Conservation (phyloP, 2,329 filamentous ascomycete genomes). For the Curvularia verruculosa region DNA sequence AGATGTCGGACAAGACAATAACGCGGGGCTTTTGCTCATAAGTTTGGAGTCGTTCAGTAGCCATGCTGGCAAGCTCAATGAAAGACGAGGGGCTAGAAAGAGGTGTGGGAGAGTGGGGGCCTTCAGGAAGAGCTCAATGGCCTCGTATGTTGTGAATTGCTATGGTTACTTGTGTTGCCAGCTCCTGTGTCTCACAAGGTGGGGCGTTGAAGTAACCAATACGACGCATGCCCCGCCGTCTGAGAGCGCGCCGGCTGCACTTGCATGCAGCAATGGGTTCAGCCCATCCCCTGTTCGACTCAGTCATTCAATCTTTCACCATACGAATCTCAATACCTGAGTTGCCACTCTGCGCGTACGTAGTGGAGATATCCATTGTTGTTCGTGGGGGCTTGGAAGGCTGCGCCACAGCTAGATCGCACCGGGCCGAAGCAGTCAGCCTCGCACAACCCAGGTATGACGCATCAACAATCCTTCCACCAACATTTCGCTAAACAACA, state of each 20-base stretch:
- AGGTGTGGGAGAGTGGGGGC: too few relatives aligned
- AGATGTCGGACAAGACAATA: constrained; percentile 50
- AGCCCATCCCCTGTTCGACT: neutral
- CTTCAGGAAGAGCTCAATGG: constrained; percentile 7
- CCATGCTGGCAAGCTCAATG: constrained; percentile 24
- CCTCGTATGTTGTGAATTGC: constrained; percentile 10
- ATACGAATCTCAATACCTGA: neutral
- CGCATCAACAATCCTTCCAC: constrained; percentile 1
- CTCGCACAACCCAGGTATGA: constrained; percentile 9
- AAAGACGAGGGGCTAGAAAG: neutral
- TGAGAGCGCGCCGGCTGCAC: constrained; percentile 21
- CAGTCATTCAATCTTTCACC: neutral
- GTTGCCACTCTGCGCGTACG: neutral
- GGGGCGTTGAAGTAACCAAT: constrained; percentile 24
- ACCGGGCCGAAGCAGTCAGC: constrained; percentile 5
- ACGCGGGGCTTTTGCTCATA: constrained; percentile 47
- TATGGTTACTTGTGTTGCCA: constrained; percentile 26
- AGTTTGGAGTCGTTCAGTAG: constrained; percentile 34
- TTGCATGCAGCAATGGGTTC: constrained; percentile 9
- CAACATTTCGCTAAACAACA: neutral
- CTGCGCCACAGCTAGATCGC: constrained; percentile 15
- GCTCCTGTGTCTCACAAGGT: constrained; percentile 22
- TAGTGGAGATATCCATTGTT: constrained; percentile 4
- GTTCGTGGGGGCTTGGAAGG: neutral
- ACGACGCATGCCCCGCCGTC: constrained; percentile 23